These are phyloP conservation scores for Colletotrichum scovillei DNA, from an alignment of 2,329 filamentous ascomycete genomes.

Conservation along the genomic window DNA sequence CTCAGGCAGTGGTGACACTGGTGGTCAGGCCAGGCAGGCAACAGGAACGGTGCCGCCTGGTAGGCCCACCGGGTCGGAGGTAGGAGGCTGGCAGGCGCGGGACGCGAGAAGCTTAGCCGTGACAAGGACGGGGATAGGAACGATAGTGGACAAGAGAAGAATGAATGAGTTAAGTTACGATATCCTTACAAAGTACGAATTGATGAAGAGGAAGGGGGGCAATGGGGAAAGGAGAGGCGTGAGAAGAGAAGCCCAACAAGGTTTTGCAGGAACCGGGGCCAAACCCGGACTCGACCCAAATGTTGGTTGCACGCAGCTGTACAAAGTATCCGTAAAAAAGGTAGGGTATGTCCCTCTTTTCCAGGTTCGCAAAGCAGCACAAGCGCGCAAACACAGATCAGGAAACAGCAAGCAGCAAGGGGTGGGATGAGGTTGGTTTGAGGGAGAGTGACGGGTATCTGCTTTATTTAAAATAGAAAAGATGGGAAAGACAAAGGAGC, in stretches of 20 bases:
- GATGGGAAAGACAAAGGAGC: neutral
- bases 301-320: neutral
- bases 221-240: neutral
- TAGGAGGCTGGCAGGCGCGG: slow-evolving; percentile 4
- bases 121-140: slow-evolving; percentile 10
- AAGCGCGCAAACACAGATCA: neutral
- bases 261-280: neutral
- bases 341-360: neutral
- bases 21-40: neutral
- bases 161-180: too few species aligned
- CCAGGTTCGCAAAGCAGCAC: neutral
- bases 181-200: neutral
- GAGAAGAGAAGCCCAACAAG: neutral
- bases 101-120: slow-evolving; percentile 13
- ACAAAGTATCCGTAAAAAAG: neutral
- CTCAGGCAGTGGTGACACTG: neutral
- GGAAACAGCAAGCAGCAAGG: neutral
- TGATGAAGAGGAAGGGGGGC: neutral
- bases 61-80: neutral
- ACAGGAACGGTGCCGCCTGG: neutral
- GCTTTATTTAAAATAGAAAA: neutral
- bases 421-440: neutral
- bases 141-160: neutral
- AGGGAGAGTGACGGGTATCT: neutral
- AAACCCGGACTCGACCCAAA: neutral